Conservation (phyloP, 441 rosid species). For the Erodium texanum region DNA sequence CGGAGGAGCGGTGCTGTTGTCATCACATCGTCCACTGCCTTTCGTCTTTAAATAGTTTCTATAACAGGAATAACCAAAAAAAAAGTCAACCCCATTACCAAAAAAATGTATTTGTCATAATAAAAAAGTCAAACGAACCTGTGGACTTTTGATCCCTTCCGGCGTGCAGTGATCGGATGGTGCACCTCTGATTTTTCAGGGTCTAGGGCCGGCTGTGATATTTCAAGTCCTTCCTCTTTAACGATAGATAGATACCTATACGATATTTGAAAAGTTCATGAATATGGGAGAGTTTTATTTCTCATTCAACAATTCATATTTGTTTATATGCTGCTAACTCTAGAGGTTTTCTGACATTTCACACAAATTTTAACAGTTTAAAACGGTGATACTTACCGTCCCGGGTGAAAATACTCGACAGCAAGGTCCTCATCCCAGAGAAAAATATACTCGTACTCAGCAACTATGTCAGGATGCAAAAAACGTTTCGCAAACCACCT, state of each 20-base stretch:
- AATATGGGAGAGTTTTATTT: no score
- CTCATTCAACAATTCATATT: no score
- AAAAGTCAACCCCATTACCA: background rate
- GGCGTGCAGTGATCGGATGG: conserved; percentile 65
- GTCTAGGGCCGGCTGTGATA: conserved; percentile 68
- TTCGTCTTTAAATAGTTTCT: conserved; percentile 68
- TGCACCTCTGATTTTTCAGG: conserved; percentile 44
- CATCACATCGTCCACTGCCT: conserved; percentile 67
- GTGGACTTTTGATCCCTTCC: conserved; percentile 43
- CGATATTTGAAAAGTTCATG: background rate
- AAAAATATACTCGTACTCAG: conserved; percentile 47
- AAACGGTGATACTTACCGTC: conserved; percentile 14
- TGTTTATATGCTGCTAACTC: no score
- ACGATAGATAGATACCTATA: conserved; percentile 44
- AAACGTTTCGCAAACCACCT: conserved; percentile 87
- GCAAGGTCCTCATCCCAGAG: conserved; percentile 83
- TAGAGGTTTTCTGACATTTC: no score
- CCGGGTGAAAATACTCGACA: conserved; percentile 48
- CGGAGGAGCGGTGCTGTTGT: conserved; percentile 69
- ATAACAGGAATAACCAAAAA: conserved; percentile 15
- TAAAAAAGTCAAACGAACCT: conserved; percentile 31
- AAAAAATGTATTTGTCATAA: background rate
- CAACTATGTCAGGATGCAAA: conserved; percentile 68
- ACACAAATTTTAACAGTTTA: no score
- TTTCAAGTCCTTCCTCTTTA: no score